phyloP scores from a whole-genome alignment of 2,329 filamentous ascomycete species.

The Arthroderma sp. region DNA sequence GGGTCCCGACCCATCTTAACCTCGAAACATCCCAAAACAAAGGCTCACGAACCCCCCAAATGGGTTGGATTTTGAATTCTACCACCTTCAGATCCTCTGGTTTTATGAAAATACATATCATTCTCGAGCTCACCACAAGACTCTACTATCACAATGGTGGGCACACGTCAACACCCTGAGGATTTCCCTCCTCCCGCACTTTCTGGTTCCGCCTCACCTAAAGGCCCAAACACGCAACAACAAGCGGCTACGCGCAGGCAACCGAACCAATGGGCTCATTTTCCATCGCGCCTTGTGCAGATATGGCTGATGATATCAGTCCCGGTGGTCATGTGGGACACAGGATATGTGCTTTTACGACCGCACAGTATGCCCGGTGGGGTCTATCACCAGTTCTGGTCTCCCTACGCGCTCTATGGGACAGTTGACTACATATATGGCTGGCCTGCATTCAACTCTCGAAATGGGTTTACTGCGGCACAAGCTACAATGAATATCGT shows the following conservation, averaged over 20 bases:
- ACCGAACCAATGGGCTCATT: constrained; percentile 42
- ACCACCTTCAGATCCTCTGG: too few relatives aligned
- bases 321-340: constrained; percentile 73
- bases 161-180: constrained; percentile 43
- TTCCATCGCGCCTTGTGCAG: constrained; percentile 47
- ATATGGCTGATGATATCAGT: constrained; percentile 64
- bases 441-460: constrained; percentile 54
- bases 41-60: too few relatives aligned
- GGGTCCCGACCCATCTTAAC: too few relatives aligned
- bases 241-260: constrained; percentile 9
- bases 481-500: constrained; percentile 58
- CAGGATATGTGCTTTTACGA: constrained; percentile 63
- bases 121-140: neutral
- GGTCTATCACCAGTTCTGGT: constrained; percentile 56
- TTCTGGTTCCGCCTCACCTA: constrained; percentile 16
- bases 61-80: too few relatives aligned
- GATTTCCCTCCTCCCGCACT: constrained; percentile 35
- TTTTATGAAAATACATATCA: too few relatives aligned
- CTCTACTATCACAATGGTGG: constrained; percentile 36
- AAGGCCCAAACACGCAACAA: constrained; percentile 20
- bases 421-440: constrained; percentile 72
- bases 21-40: too few relatives aligned
- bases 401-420: constrained; percentile 70
- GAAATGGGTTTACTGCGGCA: constrained; percentile 64
- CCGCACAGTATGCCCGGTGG: constrained; percentile 75